Percentiles rank a stretch among this genome's conserved stretches.
These are phyloP conservation scores for Vitis hybrid DNA, from an alignment of 177 flowering plant species.

Conservation along the genomic window DNA sequence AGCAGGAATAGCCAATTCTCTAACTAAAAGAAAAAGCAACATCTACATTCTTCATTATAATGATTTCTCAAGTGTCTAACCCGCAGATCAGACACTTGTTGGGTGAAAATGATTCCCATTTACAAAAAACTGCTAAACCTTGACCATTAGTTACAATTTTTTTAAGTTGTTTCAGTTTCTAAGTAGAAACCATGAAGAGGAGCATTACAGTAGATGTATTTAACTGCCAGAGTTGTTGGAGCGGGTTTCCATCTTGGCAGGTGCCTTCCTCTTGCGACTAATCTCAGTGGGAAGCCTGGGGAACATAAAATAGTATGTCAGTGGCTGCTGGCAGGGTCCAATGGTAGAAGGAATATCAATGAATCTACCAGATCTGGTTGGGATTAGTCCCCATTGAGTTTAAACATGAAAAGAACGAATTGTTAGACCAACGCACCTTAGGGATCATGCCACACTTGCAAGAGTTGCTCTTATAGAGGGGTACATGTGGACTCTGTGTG, in stretches of 20 bases:
- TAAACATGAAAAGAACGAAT: no score
- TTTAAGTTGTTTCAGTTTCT: not conserved
- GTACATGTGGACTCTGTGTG: no score
- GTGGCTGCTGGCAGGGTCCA: no score
- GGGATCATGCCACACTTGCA: no score
- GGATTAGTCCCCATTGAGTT: no score
- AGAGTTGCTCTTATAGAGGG: no score
- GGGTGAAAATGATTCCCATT: not conserved
- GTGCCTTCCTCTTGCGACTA: constrained; percentile 38
- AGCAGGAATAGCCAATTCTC: not conserved
- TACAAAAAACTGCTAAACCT: not conserved
- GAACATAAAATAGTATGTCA: not conserved
- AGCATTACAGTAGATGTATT: constrained; percentile 16
- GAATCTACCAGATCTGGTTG: no score
- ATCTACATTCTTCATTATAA: constrained; percentile 2
- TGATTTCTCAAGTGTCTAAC: not conserved
- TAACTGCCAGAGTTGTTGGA: constrained; percentile 39
- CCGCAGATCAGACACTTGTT: not conserved
- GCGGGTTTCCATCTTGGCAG: constrained; percentile 36
- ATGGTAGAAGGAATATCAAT: no score
- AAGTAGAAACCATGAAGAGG: not conserved
- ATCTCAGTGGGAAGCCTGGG: constrained; percentile 39
- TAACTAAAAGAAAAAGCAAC: not conserved
- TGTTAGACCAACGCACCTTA: no score
- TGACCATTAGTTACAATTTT: not conserved